Evolutionary conservation across 192 early-diverging fungal species (phyloP).

Genomic region (Coemansia sp.): DNA sequence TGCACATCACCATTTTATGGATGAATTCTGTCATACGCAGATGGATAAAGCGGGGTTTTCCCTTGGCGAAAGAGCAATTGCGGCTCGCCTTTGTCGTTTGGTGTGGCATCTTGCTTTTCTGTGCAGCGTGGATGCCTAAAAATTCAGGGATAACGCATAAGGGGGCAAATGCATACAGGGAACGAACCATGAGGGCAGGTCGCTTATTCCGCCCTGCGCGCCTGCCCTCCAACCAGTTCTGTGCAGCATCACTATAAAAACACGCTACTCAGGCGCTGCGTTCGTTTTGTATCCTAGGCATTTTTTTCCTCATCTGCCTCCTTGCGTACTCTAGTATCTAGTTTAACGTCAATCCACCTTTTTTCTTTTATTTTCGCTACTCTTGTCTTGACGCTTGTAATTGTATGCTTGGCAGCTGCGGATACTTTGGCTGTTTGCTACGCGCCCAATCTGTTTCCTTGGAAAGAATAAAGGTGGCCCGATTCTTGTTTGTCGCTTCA

Average conservation of each 20-base stretch:
- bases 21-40: slow-evolving; percentile 5
- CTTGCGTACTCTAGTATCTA: background rate
- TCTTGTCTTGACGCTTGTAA: background rate
- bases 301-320: background rate
- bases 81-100: background rate
- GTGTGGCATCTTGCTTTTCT: background rate
- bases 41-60: slow-evolving; percentile 3
- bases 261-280: background rate
- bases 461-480: slow-evolving; percentile 6
- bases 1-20: background rate
- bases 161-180: slow-evolving; percentile 11
- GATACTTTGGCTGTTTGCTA: background rate
- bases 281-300: background rate
- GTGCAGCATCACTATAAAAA: slow-evolving; percentile 10
- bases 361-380: background rate
- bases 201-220: slow-evolving; percentile 6
- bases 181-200: slow-evolving; percentile 4
- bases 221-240: slow-evolving; percentile 8
- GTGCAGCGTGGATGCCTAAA: background rate
- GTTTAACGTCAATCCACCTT: background rate
- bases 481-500: slow-evolving; percentile 5
- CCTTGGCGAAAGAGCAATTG: background rate
- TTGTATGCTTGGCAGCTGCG: background rate
- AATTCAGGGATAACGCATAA: background rate
- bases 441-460: background rate